phyloP scores from a whole-genome alignment of 352 stramenopile species.

The Globisporangium splendens region DNA sequence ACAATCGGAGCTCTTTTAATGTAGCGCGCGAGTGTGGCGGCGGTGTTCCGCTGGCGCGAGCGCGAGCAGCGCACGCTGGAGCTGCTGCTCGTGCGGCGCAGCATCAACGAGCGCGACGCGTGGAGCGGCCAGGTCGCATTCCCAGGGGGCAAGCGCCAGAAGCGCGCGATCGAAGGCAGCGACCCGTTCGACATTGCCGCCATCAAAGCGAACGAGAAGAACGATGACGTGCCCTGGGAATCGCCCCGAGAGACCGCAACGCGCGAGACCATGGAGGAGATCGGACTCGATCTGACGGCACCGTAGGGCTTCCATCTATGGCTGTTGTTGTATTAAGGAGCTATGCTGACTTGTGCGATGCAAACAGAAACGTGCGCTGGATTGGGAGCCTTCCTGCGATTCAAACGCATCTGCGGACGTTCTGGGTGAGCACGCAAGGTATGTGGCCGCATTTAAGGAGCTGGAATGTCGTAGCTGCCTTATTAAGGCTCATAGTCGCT shows the following conservation, averaged over 20 bases:
- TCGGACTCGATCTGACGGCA: constrained; percentile 63
- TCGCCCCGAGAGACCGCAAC: constrained; percentile 61
- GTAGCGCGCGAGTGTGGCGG: constrained; percentile 71
- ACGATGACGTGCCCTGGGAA: constrained; percentile 59
- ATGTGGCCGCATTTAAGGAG: neutral
- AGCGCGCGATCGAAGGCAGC: constrained; percentile 13
- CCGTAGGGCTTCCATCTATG: constrained; percentile 20
- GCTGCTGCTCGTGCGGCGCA: constrained; percentile 72
- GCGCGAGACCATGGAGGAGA: constrained; percentile 80
- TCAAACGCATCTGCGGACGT: constrained; percentile 55
- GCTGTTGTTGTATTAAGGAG: constrained; percentile 8
- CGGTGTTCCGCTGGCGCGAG: constrained; percentile 78
- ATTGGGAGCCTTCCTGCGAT: constrained; percentile 56
- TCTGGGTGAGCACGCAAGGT: constrained; percentile 73
- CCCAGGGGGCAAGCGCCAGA: constrained; percentile 65
- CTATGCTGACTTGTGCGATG: neutral
- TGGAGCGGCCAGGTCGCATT: constrained; percentile 86
- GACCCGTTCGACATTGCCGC: neutral
- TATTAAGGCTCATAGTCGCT: neutral
- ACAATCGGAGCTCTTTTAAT: neutral
- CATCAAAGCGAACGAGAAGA: constrained; percentile 27
- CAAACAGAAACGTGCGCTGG: constrained; percentile 55
- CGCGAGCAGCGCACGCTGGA: constrained; percentile 59
- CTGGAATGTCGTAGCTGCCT: too few species aligned
- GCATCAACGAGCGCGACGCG: constrained; percentile 66